phyloP scores from a whole-genome alignment of 2,329 filamentous ascomycete genomes.

The Colletotrichum lupini region DNA sequence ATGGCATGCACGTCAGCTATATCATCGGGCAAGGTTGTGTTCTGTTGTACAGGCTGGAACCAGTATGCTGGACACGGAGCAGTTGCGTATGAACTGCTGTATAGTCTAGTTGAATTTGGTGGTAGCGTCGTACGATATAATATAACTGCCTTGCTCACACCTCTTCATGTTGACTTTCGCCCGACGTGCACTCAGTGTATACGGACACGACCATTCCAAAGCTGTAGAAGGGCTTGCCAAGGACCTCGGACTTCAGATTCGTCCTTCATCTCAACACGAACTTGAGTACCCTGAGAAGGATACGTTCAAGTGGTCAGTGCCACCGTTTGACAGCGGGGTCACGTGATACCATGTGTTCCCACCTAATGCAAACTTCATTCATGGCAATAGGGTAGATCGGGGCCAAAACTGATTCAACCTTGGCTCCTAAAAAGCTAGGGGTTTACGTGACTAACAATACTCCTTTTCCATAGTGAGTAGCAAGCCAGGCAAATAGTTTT shows the following conservation, averaged over 20 bases:
- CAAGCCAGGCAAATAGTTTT: not conserved
- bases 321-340: not conserved
- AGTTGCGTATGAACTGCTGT: not conserved
- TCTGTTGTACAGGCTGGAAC: not conserved
- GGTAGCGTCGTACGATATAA: not conserved
- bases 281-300: too few relatives aligned
- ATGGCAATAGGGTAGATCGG: not conserved
- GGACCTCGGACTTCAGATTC: not conserved
- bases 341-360: not conserved
- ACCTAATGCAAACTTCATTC: slow-evolving; percentile 2
- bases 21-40: slow-evolving; percentile 25
- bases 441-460: not conserved
- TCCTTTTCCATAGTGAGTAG: not conserved
- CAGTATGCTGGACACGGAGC: not conserved
- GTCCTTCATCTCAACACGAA: too few relatives aligned
- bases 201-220: not conserved
- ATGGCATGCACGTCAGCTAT: slow-evolving; percentile 21
- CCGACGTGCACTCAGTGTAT: not conserved
- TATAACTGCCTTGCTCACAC: slow-evolving; percentile 26
- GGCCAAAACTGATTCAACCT: not conserved
- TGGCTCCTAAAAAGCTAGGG: not conserved
- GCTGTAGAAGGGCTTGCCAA: not conserved
- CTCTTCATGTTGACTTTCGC: not conserved
- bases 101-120: not conserved
- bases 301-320: not conserved